Base-by-base conservation (phyloP, 331 rosid genomes). In the Pyrus hybrid region DNA sequence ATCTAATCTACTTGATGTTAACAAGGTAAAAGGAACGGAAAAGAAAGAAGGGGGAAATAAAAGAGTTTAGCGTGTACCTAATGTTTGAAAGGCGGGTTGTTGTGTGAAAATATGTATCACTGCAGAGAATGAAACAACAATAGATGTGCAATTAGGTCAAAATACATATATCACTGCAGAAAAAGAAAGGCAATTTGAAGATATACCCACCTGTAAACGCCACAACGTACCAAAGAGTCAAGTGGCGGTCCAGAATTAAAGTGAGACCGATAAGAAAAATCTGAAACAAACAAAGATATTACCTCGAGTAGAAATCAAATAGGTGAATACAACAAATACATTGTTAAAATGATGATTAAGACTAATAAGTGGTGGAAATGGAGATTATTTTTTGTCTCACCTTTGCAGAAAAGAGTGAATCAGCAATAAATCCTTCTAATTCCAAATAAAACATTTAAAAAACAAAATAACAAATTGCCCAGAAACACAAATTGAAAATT, bases 21-120 rank as follows among this genome's bases (percentile, higher is more conserved):
- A 61, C 66, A 26, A 1, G 11, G 12, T 2, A 16, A 63, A 26
- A 11, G 5, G 28, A 33, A 58, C 32, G 77, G 54, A 62, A 60
- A 20, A 17, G 70, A 63, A 25, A 70, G 37, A n/a, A 32, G 8
- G 37, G 37, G 77, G 54, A 62, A 54, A 20, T 11, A 54, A 63
- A 53, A 20, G 22, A 9, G 18, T 53, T 18, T 68, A 69, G 47
- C 41, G 33, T 74, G 53, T 87, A 92, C 99, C 99, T 88, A 86
- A 80, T 80, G 76, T 93, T 83, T 88, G 77, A 77, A 76, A 86
- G 69, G 85, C 83, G 76, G 96, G 97, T 81, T 90, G 97, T 73
- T 90, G 97, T 47, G 96, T 90, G 75, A 87, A 80, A 71, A 87
- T 76, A 65, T 94, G 88, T 49, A 91, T 85, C 71, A 72, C 97